Base-by-base conservation (phyloP, 768 basidiomycete genomes). In the Zangia roseola region DNA sequence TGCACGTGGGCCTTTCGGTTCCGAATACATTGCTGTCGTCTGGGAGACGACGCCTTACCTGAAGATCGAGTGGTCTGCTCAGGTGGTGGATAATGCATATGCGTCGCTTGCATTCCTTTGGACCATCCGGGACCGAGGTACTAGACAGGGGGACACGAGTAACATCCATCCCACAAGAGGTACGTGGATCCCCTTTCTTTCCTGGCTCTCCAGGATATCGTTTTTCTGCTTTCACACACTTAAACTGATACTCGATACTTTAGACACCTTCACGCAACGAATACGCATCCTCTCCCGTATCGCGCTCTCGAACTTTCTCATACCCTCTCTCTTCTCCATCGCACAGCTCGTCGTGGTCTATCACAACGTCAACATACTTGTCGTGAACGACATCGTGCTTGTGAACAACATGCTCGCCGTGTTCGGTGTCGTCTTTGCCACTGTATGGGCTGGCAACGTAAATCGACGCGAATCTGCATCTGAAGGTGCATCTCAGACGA, bases 391-490 rank as follows among this genome's bases (percentile, higher is more conserved):
- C 3, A 56, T 69, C 48, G 34, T 66, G 1, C 56, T 65, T 25
- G 57, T 57, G 14, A 69, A 69, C 53, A 59, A 52, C 19, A 64
- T 61, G 54, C 45, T 69, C 12, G 60, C 68, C 16, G 62, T 69
- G 28, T 61, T 65, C 19, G 69, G 67, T 28, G 67, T 64, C 39
- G 67, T 63, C 10, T 66, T 69, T 24, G 68, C 68, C 2, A 69
- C 64, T 10, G 60, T 68, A 13, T 70, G 68, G 68, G 49, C 56
- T 2, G 61, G 58, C 16, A 55, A 47, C 13, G 23, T 35, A 10
- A n/a, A 28, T 10, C 52, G 45, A 30, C 43, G 45, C 33, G 41
- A 53, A 5, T 36, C 44, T 5, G 39, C 37, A 16, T 2, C n/a
- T 0, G 39, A 45, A 10, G 1, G 3, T 0, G n/a, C n/a, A n/a